Evolutionary conservation across 179 eudicot species (phyloP).

Genomic region (Amaranthus tricolor): DNA sequence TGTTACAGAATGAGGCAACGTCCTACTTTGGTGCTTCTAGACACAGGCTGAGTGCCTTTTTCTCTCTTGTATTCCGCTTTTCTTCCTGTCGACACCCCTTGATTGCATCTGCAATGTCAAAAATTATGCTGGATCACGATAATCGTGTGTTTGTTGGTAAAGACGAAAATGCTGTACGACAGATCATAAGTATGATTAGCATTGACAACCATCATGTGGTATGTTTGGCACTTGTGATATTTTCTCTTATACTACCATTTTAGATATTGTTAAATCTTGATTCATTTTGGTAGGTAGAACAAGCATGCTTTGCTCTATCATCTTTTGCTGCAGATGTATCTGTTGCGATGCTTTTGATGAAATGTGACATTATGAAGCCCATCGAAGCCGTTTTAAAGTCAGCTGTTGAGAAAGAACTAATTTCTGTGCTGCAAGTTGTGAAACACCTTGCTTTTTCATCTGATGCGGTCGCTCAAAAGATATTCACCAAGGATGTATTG

Average conservation of each 20-base stretch:
- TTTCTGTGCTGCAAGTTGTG: slow-evolving; percentile 81
- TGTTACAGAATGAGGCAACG: slow-evolving; percentile 73
- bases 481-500: slow-evolving; percentile 83
- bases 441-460: slow-evolving; percentile 82
- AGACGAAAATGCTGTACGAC: slow-evolving; percentile 97
- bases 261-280: slow-evolving; percentile 21
- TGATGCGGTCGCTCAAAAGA: slow-evolving; percentile 81
- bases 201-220: slow-evolving; percentile 97
- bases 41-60: slow-evolving; percentile 93
- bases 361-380: slow-evolving; percentile 96
- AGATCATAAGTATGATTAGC: slow-evolving; percentile 98
- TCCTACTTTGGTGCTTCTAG: slow-evolving; percentile 92
- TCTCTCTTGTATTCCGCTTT: slow-evolving; percentile 93
- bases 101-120: slow-evolving; percentile 91
- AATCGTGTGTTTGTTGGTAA: slow-evolving; percentile 82
- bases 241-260: not conserved
- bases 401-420: slow-evolving; percentile 65
- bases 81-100: slow-evolving; percentile 99
- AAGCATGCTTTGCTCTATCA: slow-evolving; percentile 95
- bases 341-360: slow-evolving; percentile 78
- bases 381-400: slow-evolving; percentile 71
- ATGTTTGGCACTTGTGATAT: slow-evolving; percentile 27
- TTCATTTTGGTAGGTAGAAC: slow-evolving; percentile 70
- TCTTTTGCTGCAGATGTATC: slow-evolving; percentile 85
- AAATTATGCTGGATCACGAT: slow-evolving; percentile 87